phyloP scores from a whole-genome alignment of 495 filamentous ascomycete genomes.

The Coniosporium apollinis region DNA sequence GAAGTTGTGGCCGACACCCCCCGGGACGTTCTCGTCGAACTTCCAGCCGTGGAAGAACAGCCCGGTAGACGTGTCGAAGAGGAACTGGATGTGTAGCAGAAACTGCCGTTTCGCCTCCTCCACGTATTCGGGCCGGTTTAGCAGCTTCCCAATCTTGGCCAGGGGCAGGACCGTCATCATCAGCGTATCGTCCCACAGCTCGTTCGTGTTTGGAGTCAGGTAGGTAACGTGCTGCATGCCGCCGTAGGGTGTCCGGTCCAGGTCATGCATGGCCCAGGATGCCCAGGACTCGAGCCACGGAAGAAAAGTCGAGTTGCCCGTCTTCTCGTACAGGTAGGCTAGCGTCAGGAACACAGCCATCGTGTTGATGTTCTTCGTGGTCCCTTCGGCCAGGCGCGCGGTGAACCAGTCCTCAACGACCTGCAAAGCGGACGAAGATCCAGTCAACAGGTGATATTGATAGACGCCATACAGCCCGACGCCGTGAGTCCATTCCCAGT shows the following conservation, averaged over 20 bases:
- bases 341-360: constrained; percentile 59
- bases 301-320: constrained; percentile 39
- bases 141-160: constrained; percentile 53
- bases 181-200: constrained; percentile 63
- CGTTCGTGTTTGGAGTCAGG: constrained; percentile 42
- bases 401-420: constrained; percentile 55
- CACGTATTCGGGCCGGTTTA: constrained; percentile 48
- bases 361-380: constrained; percentile 70
- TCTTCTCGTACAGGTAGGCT: constrained; percentile 53
- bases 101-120: constrained; percentile 59
- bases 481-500: constrained; percentile 73
- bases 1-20: constrained; percentile 48
- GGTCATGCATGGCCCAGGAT: constrained; percentile 59
- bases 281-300: constrained; percentile 60
- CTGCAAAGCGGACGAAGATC: constrained; percentile 29
- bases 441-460: constrained; percentile 54
- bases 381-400: constrained; percentile 45
- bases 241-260: constrained; percentile 48
- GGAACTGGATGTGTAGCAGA: constrained; percentile 52
- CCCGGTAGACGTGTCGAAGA: constrained; percentile 48
- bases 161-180: constrained; percentile 71
- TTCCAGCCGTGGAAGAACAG: constrained; percentile 65
- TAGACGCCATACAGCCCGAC: constrained; percentile 63
- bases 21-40: constrained; percentile 28
- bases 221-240: constrained; percentile 65